Conservation (phyloP, 805 yeast genomes). For the Suhomyces prunicola region DNA sequence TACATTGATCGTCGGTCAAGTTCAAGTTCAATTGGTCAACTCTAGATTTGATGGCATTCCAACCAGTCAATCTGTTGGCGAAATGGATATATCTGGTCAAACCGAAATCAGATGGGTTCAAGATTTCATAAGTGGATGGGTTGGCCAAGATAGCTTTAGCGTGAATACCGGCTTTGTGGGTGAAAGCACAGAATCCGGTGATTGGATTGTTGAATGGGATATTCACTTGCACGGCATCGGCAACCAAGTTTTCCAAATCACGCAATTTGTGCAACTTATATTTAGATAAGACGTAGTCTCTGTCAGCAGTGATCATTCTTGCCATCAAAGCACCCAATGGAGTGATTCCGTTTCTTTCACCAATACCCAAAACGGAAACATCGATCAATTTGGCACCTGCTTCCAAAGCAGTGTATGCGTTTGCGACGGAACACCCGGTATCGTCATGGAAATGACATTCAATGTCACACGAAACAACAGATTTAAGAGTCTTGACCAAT, state of each 20-base stretch:
- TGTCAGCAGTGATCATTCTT: slow-evolving; percentile 97
- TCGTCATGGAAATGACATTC: slow-evolving; percentile 99
- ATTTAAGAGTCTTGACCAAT: slow-evolving; percentile 86
- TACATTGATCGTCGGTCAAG: slow-evolving; percentile 87
- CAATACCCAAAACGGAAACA: slow-evolving; percentile 94
- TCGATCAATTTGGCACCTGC: slow-evolving; percentile 96
- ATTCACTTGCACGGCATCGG: slow-evolving; percentile 95
- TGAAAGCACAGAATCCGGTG: slow-evolving; percentile 99
- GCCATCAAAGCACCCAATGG: slow-evolving; percentile 99
- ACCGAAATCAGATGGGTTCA: slow-evolving; percentile 94
- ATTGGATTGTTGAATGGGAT: slow-evolving; percentile 98
- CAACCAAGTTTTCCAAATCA: slow-evolving; percentile 92
- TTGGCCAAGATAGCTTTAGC: slow-evolving; percentile 98
- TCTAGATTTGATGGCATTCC: slow-evolving; percentile 98
- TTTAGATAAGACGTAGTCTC: slow-evolving; percentile 91
- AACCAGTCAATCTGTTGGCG: slow-evolving; percentile 96
- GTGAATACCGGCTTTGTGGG: slow-evolving; percentile 99
- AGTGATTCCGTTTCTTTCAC: slow-evolving; percentile 98
- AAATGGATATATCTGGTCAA: slow-evolving; percentile 94
- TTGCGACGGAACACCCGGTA: slow-evolving; percentile 98
- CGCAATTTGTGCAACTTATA: slow-evolving; percentile 94
- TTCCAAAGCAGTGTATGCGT: slow-evolving; percentile 96
- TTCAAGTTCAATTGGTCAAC: slow-evolving; percentile 93
- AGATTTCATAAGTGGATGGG: slow-evolving; percentile 97
- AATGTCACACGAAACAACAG: slow-evolving; percentile 93